Evolutionary conservation across 768 basidiomycete genomes (phyloP).

Genomic region (Suillus sp.): DNA sequence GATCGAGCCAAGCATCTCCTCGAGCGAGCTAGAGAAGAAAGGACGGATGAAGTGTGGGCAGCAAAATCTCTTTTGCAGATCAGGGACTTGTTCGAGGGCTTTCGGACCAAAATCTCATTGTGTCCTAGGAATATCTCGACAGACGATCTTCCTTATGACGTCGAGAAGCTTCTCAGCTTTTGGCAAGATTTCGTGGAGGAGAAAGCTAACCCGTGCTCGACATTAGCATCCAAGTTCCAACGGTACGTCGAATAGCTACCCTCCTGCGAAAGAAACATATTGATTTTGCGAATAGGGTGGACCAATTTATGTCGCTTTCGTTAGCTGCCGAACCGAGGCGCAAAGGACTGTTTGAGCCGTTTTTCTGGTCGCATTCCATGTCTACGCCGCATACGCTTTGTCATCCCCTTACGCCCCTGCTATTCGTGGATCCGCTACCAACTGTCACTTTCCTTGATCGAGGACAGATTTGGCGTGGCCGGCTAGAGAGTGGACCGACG

Average conservation of each 20-base stretch:
- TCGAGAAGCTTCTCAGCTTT: slow-evolving; percentile 51
- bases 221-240: slow-evolving; percentile 57
- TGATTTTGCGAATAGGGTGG: slow-evolving; percentile 47
- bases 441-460: slow-evolving; percentile 70
- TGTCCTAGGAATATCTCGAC: slow-evolving; percentile 47
- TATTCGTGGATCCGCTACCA: slow-evolving; percentile 78
- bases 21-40: slow-evolving; percentile 45
- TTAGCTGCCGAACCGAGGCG: slow-evolving; percentile 72
- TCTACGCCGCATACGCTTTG: slow-evolving; percentile 40
- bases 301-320: slow-evolving; percentile 79
- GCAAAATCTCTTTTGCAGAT: slow-evolving; percentile 44
- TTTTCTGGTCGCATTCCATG: slow-evolving; percentile 63
- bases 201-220: slow-evolving; percentile 40
- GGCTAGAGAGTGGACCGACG: slow-evolving; percentile 62
- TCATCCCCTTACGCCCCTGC: slow-evolving; percentile 60
- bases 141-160: slow-evolving; percentile 44
- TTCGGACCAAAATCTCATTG: slow-evolving; percentile 51
- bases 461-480: slow-evolving; percentile 60
- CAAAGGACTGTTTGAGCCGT: slow-evolving; percentile 75
- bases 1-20: slow-evolving; percentile 49
- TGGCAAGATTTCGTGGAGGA: slow-evolving; percentile 55
- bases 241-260: slow-evolving; percentile 44
- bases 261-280: slow-evolving; percentile 3
- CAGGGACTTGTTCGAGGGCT: slow-evolving; percentile 51
- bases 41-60: slow-evolving; percentile 45